These are phyloP conservation scores for Candida vartiovaarae DNA, from an alignment of 805 yeast genomes.

Conservation along the genomic window DNA sequence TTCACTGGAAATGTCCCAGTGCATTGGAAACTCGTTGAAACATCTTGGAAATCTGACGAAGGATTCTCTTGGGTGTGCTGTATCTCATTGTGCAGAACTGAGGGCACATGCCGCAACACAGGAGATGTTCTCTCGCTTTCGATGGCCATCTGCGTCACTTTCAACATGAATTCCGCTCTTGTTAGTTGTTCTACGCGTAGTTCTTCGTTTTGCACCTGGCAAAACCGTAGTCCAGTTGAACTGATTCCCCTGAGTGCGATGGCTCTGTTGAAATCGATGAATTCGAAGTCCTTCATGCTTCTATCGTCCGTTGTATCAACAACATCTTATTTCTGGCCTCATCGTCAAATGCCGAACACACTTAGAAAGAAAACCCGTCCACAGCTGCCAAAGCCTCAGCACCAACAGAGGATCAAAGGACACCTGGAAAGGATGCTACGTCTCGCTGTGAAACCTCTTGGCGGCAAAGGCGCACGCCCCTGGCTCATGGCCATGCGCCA, in stretches of 20 bases:
- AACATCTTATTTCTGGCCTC: no score
- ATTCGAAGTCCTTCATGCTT: neutral
- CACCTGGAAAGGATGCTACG: neutral
- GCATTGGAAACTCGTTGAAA: neutral
- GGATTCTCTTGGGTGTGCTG: neutral
- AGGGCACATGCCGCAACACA: no score
- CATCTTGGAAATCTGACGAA: constrained; percentile 10
- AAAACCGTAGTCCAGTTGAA: neutral
- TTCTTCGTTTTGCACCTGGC: constrained; percentile 6
- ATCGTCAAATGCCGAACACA: no score
- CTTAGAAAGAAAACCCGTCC: no score
- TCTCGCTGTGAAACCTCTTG: neutral
- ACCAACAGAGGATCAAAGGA: neutral
- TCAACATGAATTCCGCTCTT: constrained; percentile 2
- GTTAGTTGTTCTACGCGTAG: constrained; percentile 2
- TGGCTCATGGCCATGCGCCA: no score
- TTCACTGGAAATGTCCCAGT: constrained; percentile 5
- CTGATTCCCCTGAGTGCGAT: constrained; percentile 4
- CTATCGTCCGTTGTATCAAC: neutral
- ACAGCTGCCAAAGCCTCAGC: no score
- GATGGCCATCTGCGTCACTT: neutral
- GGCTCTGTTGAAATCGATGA: constrained; percentile 7
- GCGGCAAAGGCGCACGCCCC: no score
- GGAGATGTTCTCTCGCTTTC: neutral
- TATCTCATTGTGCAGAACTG: no score